Evolutionary conservation across 2,329 filamentous ascomycete genomes (phyloP), one percentile per base, ranked within the genome.

Genomic region (Xylaria sp.): DNA sequence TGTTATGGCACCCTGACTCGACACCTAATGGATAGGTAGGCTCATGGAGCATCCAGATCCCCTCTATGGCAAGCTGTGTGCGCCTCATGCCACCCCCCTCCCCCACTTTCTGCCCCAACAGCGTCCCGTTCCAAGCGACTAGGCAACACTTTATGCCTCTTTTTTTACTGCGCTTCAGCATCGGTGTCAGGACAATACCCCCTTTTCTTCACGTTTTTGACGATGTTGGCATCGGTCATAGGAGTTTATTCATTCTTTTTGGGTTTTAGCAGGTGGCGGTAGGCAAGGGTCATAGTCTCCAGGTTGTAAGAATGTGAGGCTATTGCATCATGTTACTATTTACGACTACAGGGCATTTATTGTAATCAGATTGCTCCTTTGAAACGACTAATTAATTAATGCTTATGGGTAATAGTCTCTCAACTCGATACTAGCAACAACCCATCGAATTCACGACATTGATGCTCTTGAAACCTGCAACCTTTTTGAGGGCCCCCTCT

Each of bases 151-250:
- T n/a, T 35, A 37, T 9, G 21, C 38, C 41, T 41, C 19, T 59
- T 64, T 60, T 52, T 31, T 61, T 53, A 58, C 53, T 61, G 55
- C 54, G 54, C 31, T 63, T 61, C 58, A 65, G 62, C 60, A 67
- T 68, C 56, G 66, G 63, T 64, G 66, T 63, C 51, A 56, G 67
- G 62, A 71, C 65, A 68, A 71, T 71, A 71, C 68, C 68, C 68
- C 44, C 38, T 44, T n/a, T 61, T 19, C 15, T 55, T 62, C 43
- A 53, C 33, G n/a, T 60, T 41, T 62, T 41, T n/a, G 31, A 46
- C 33, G 23, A 55, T 43, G 55, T 60, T 47, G 60, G 58, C 63
- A 67, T 67, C 35, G 59, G 60, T 38, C 44, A 65, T 27, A 49
- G 68, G 68, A 64, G 64, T 68, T 69, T 44, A 49, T 41, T 19